Conservation (phyloP, 192 early-diverging fungal genomes). For the Pilaira anomala region DNA sequence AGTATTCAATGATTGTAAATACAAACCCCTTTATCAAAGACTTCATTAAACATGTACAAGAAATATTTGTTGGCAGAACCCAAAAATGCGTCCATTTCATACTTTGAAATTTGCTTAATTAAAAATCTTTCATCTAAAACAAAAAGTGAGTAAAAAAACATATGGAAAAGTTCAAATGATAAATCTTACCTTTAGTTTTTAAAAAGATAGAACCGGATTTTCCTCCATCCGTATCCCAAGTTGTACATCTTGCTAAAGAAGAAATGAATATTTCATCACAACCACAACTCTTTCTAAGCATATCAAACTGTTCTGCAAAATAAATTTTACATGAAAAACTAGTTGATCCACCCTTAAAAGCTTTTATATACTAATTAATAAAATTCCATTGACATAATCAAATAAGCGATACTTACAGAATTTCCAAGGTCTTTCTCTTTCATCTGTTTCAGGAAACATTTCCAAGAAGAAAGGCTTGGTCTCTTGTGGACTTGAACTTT, state of each 20-base stretch:
- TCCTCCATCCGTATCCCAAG: constrained; percentile 83
- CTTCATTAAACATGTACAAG: constrained; percentile 75
- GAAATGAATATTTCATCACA: constrained; percentile 81
- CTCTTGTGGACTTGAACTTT: background rate
- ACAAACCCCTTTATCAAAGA: constrained; percentile 65
- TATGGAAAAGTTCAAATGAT: background rate
- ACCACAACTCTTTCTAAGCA: constrained; percentile 78
- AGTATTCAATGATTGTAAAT: background rate
- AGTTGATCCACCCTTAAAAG: constrained; percentile 73
- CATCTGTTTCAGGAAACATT: constrained; percentile 16
- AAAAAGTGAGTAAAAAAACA: background rate
- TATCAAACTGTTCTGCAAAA: constrained; percentile 92
- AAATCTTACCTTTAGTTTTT: constrained; percentile 65
- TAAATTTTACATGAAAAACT: constrained; percentile 86
- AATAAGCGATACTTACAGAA: constrained; percentile 43
- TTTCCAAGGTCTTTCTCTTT: constrained; percentile 12
- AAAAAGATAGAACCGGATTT: constrained; percentile 90
- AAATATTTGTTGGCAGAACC: constrained; percentile 92
- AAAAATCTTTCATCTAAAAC: constrained; percentile 82
- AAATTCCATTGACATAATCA: constrained; percentile 30
- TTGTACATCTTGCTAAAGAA: constrained; percentile 79
- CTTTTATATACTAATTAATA: constrained; percentile 25
- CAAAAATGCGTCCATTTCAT: constrained; percentile 84
- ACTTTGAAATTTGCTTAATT: constrained; percentile 82
- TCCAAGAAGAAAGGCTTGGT: background rate